phyloP scores from a whole-genome alignment of 139 green algal genomes.

The Coccomyxa sp. region DNA sequence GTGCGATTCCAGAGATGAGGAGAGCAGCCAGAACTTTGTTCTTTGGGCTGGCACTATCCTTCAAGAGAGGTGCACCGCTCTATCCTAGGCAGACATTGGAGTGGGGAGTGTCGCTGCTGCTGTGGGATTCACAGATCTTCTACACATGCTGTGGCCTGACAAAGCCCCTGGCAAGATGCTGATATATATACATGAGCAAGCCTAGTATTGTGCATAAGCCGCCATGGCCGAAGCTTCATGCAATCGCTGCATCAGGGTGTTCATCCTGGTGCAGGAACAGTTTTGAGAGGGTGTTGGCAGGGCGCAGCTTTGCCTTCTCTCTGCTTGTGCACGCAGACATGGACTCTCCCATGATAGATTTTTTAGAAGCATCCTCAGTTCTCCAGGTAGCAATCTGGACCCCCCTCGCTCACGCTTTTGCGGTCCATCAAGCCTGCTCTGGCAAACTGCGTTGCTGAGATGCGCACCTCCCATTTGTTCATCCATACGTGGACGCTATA shows the following conservation, averaged over 20 bases:
- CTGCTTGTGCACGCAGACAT: slow-evolving; percentile 77
- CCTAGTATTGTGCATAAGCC: background rate
- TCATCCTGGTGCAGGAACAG: slow-evolving; percentile 27
- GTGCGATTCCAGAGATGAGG: slow-evolving; percentile 66
- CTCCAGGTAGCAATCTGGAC: slow-evolving; percentile 68
- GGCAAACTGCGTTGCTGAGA: no score
- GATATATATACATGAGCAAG: background rate
- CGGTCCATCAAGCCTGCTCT: no score
- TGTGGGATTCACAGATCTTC: no score
- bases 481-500: no score
- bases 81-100: no score
- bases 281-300: slow-evolving; percentile 17
- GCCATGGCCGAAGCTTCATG: background rate
- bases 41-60: slow-evolving; percentile 80
- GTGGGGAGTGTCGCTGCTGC: no score
- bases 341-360: slow-evolving; percentile 67
- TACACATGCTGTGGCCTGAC: no score
- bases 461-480: no score
- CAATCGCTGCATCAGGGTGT: no score
- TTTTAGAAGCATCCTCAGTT: slow-evolving; percentile 63
- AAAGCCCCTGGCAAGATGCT: no score
- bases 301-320: slow-evolving; percentile 62
- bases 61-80: slow-evolving; percentile 45
- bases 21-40: slow-evolving; percentile 82
- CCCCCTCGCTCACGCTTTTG: no score